Evolutionary conservation across 441 rosid genomes (phyloP), one percentile per base, ranked within the genome.

Genomic region (Euphorbia schlechtendalii): DNA sequence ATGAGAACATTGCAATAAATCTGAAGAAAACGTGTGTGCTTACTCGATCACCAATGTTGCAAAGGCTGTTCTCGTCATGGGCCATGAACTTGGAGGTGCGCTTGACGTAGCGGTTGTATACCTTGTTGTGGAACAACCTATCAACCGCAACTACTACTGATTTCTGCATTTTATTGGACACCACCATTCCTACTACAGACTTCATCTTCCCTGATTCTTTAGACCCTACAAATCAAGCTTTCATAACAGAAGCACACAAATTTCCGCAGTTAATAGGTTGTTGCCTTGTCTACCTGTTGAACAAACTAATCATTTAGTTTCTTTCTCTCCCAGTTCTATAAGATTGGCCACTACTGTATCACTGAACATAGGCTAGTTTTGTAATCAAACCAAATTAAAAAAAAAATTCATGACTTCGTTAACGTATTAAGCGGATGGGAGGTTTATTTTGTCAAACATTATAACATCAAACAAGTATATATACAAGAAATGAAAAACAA

Each of bases 71-170:
- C 59, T 89, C 94, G 67, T 90, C 99, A 66, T 93, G 97, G 52
- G 97, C 99, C 96, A 93, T 87, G 86, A 93, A 90, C 71, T 90
- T 88, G 76, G 97, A 93, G 72, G 99, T 93, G 18, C 97, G 90
- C 56, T 88, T 93, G 68, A 85, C 87, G 70, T 88, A 93, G 61
- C 97, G 95, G 55, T 87, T 93, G 79, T 77, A 89, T 54, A 87
- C 52, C 71, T 86, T 87, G 80, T 88, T 69, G 73, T 86, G 96
- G 77, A 93, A 93, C 27, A 93, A 86, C 51, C 96, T 80, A 59
- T 90, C 97, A 65, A 93, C 96, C 3, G 95, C 96, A 52, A 83
- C 96, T 49, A 88, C 90, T 58, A 88, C 95, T 0, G 99, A 90
- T 64, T 90, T 93, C 84, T 90, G 97, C 99, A 93, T 90, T 84